Conservation (phyloP, 768 basidiomycete genomes). For the Leccinellum luteum region DNA sequence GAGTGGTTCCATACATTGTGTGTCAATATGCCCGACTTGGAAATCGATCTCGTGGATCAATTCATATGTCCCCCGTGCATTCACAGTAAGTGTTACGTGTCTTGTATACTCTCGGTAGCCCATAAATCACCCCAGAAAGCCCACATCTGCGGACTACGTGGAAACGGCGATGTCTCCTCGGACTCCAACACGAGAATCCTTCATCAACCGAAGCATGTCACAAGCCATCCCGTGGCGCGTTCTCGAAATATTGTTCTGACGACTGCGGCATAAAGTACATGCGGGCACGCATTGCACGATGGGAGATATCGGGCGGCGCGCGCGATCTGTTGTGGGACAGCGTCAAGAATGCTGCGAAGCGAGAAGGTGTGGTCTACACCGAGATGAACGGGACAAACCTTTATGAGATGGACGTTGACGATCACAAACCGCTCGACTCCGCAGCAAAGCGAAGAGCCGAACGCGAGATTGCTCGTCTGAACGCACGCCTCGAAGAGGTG, state of each 20-base stretch:
- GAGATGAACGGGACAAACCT: conserved; percentile 27
- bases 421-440: conserved; percentile 24
- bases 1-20: conserved; percentile 94
- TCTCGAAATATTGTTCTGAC: conserved; percentile 91
- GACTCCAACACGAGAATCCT: conserved; percentile 61
- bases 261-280: conserved; percentile 80
- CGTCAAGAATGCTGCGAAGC: conserved; percentile 65
- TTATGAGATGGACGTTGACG: conserved; percentile 21
- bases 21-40: conserved; percentile 74
- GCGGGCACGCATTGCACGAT: conserved; percentile 60
- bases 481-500: conserved; percentile 52
- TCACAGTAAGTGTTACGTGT: conserved; percentile 50
- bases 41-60: conserved; percentile 87
- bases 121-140: conserved; percentile 43
- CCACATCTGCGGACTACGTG: conserved; percentile 70
- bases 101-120: conserved; percentile 1
- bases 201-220: conserved; percentile 68
- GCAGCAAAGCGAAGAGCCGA: conserved; percentile 47
- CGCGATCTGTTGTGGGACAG: conserved; percentile 68
- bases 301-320: conserved; percentile 61
- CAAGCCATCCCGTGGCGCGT: conserved; percentile 73
- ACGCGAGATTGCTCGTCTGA: conserved; percentile 56
- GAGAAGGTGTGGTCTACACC: conserved; percentile 64
- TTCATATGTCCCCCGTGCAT: conserved; percentile 86
- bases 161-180: conserved; percentile 74